These are phyloP conservation scores for Durio zibethinus DNA, from an alignment of 345 rosid species.

Conservation along the genomic window DNA sequence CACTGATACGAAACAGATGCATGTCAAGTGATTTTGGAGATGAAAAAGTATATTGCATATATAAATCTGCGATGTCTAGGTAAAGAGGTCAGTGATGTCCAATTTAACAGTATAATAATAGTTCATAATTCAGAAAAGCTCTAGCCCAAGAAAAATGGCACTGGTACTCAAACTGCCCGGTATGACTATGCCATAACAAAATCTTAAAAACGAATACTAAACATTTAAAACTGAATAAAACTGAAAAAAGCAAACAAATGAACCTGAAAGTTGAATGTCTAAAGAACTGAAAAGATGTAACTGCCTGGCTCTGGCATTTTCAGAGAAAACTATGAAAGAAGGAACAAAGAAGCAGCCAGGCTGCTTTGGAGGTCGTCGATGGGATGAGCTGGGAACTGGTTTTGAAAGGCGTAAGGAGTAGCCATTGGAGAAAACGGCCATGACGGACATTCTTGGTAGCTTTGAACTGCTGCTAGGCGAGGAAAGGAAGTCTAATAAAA, in stretches of 20 bases:
- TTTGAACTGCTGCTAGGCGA: neutral
- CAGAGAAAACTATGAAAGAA: neutral
- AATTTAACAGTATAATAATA: neutral
- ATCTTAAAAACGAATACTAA: neutral
- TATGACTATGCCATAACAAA: neutral
- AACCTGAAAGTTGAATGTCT: neutral
- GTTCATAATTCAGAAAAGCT: neutral
- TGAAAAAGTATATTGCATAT: neutral
- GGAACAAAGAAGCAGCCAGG: neutral
- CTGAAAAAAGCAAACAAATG: neutral
- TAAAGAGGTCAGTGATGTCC: neutral
- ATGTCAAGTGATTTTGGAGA: neutral
- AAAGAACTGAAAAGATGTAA: neutral
- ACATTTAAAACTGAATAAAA: neutral
- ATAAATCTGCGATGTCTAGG: neutral
- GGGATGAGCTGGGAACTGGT: neutral
- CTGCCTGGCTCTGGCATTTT: neutral
- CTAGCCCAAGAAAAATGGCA: neutral
- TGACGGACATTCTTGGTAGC: neutral
- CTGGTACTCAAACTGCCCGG: neutral
- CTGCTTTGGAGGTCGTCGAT: neutral
- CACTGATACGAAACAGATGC: neutral
- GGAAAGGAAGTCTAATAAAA: neutral
- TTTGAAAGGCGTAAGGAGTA: neutral
- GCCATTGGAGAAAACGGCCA: neutral